Evolutionary conservation across 805 yeast species (phyloP).

Genomic region (Lipomyces orientalis): DNA sequence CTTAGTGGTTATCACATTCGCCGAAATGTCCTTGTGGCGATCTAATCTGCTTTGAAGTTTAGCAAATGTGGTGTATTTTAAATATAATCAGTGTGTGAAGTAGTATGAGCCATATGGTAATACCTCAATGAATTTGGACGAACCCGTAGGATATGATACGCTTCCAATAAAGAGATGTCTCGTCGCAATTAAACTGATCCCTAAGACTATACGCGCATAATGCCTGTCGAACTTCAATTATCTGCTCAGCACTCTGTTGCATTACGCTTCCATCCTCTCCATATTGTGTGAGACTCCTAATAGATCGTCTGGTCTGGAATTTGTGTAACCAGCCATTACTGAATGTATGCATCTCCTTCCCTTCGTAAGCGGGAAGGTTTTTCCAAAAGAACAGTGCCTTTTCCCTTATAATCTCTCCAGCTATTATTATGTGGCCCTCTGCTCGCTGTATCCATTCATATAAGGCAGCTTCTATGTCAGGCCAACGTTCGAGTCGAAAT

Average conservation of each 20-base stretch:
- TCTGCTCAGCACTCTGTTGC: conserved; percentile 4
- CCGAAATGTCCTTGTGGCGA: too few species aligned
- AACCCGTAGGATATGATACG: too few species aligned
- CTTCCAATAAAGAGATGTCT: background rate
- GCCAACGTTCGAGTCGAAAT: background rate
- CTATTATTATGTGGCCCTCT: background rate
- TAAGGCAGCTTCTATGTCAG: background rate
- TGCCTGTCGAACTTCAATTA: background rate
- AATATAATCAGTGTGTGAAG: too few species aligned
- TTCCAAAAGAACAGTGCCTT: background rate
- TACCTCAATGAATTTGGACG: too few species aligned
- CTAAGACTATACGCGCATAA: background rate
- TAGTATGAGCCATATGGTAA: too few species aligned
- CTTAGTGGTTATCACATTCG: too few species aligned
- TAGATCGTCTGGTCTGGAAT: background rate
- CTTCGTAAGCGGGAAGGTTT: background rate
- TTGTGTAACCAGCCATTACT: conserved; percentile 2
- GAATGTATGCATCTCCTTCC: background rate
- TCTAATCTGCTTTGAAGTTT: too few species aligned
- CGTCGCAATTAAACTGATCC: conserved; percentile 1
- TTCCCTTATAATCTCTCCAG: background rate
- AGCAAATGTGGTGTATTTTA: too few species aligned
- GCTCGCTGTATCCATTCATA: background rate
- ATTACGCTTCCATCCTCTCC: background rate
- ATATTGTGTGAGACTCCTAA: conserved; percentile 1